A percentile compares a stretch with the other conserved stretches of the same genome.
phyloP scores from a whole-genome alignment of 495 filamentous ascomycete species.

The Penicillium psychrofluorescens region DNA sequence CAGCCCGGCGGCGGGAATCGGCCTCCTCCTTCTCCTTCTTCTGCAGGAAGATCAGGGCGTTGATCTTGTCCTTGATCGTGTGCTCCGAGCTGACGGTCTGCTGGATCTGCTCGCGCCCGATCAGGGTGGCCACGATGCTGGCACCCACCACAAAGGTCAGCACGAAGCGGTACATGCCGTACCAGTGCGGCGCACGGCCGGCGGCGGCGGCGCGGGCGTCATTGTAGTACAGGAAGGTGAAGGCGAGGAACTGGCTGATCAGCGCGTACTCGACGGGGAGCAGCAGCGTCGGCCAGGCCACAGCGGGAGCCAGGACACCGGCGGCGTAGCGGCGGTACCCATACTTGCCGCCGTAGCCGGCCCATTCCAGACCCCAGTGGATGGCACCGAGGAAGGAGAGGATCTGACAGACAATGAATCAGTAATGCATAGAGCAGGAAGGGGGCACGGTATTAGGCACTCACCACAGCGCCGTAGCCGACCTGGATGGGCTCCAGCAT shows the following conservation, averaged over 20 bases:
- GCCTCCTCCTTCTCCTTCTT: slow-evolving; percentile 56
- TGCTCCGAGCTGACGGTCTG: slow-evolving; percentile 42
- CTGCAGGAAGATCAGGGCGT: slow-evolving; percentile 51
- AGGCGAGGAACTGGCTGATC: slow-evolving; percentile 82
- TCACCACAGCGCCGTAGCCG: slow-evolving; percentile 84
- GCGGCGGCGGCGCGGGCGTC: slow-evolving; percentile 66
- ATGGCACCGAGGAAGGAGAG: slow-evolving; percentile 94
- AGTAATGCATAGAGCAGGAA: too few relatives aligned
- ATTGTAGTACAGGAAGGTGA: slow-evolving; percentile 82
- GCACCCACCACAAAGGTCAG: slow-evolving; percentile 88
- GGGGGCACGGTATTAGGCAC: slow-evolving; percentile 15
- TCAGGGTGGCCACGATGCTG: slow-evolving; percentile 76
- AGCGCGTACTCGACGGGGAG: slow-evolving; percentile 83
- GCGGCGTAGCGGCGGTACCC: slow-evolving; percentile 74
- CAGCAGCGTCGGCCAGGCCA: slow-evolving; percentile 91
- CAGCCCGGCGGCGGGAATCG: slow-evolving; percentile 43
- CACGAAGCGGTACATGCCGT: slow-evolving; percentile 88
- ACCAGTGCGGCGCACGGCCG: slow-evolving; percentile 90
- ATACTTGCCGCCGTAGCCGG: slow-evolving; percentile 62
- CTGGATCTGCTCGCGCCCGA: slow-evolving; percentile 80
- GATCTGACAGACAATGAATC: slow-evolving; percentile 43
- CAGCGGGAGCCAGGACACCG: slow-evolving; percentile 71
- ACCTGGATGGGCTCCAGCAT: slow-evolving; percentile 86
- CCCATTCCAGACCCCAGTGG: slow-evolving; percentile 89
- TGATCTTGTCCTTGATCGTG: slow-evolving; percentile 55